These are phyloP conservation scores for Paramyrothecium sp. DNA, from an alignment of 2,329 filamentous ascomycete species.

Conservation along the genomic window DNA sequence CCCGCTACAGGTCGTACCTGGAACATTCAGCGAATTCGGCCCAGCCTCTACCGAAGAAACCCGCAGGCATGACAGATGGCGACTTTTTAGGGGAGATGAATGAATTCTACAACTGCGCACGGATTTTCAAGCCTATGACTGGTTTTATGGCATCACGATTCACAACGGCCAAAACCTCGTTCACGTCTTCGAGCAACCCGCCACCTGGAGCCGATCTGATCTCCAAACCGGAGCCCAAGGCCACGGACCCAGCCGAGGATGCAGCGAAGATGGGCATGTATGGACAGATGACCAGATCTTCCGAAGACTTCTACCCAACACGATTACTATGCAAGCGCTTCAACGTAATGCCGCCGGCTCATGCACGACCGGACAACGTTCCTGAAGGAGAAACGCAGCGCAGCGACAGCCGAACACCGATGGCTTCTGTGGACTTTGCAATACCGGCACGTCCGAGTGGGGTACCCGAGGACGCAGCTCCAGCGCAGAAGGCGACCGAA, in stretches of 20 bases:
- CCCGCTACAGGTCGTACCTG: constrained; percentile 80
- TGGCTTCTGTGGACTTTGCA: neutral
- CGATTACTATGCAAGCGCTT: constrained; percentile 92
- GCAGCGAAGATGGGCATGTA: constrained; percentile 93
- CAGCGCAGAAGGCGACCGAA: neutral
- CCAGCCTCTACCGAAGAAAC: constrained; percentile 49
- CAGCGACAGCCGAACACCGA: constrained; percentile 6
- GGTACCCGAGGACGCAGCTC: neutral
- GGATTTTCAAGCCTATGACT: constrained; percentile 87
- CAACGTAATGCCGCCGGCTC: constrained; percentile 74
- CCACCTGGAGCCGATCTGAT: constrained; percentile 18
- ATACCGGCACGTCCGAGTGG: neutral
- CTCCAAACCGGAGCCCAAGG: constrained; percentile 30
- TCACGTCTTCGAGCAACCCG: constrained; percentile 20
- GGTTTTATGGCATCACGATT: constrained; percentile 93
- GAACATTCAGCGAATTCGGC: constrained; percentile 61
- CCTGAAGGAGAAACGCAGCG: constrained; percentile 24
- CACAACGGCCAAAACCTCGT: constrained; percentile 63
- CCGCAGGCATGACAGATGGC: constrained; percentile 50
- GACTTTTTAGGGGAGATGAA: constrained; percentile 79
- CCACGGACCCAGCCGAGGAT: constrained; percentile 71
- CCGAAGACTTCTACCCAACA: constrained; percentile 73
- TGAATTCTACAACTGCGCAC: constrained; percentile 66
- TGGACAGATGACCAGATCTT: constrained; percentile 77
- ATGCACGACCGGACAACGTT: constrained; percentile 55